Base-by-base conservation (phyloP, 2,329 filamentous ascomycete genomes). In the Pestalotiopsis sp. region DNA sequence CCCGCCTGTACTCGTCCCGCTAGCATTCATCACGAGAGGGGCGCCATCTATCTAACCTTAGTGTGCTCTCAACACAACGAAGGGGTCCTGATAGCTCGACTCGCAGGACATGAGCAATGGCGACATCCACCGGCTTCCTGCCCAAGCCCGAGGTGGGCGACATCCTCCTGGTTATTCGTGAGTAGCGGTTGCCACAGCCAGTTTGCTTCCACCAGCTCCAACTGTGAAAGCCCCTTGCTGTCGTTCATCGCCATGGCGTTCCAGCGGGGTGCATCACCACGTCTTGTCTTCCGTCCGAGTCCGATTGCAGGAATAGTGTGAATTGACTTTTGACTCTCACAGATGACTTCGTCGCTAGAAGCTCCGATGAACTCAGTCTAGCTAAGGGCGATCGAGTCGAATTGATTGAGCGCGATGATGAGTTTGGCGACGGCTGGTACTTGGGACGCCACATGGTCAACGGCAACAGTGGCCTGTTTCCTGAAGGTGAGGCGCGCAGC, bases 291-390 rank as follows among this genome's bases (percentile, higher is more conserved):
- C 7, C n/a, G 31, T 9, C 17, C 14, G 17, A n/a, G 3, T 11
- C 12, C 20, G 40, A 20, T 17, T n/a, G 41, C 27, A 17, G 57
- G 11, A 38, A 49, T 20, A 23, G 56, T 25, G 12, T 61, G 64
- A n/a, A 56, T 68, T 72, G 68, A 67, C 68, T 61, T 60, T 59
- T 61, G 36, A 41, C 49, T 20, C 56, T n/a, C 66, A 62, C 72
- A 97, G 94, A 99, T 82, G 94, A 98, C 82, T 98, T 99, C 80
- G 85, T 91, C 74, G 95, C 95, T 68, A 91, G 96, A 73, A 97
- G 94, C 80, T 92, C 93, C 68, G 96, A 99, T 82, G 96, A 99
- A 85, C 86, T 99, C 77, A 97, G 90, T 74, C 86, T 99, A 73
- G 85, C 89, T 67, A 97, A 97, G 77, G 95, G 93, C 74, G 93